Percentiles rank a stretch among this genome's conserved stretches.
These are phyloP conservation scores for Collybia sp. DNA, from an alignment of 768 basidiomycete species.

Conservation along the genomic window DNA sequence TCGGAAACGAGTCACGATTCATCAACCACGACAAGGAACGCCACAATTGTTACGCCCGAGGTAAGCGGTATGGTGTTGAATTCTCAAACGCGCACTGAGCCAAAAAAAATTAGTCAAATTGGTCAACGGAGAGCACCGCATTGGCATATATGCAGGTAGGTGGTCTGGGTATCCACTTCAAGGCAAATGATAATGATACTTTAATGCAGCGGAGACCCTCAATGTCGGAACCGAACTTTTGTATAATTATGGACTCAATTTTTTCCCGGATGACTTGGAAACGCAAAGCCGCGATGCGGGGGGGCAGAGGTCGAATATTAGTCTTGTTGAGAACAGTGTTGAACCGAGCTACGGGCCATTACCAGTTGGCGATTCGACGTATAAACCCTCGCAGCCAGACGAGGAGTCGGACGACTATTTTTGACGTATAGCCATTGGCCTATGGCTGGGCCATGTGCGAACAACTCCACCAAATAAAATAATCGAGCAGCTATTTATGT, in stretches of 20 bases:
- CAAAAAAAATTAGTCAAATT: constrained; percentile 33
- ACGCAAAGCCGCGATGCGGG: no score
- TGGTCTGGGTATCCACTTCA: constrained; percentile 3
- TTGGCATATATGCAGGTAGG: constrained; percentile 59
- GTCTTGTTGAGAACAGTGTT: no score
- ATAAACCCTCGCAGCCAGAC: no score
- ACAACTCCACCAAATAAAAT: no score
- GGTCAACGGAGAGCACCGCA: constrained; percentile 65
- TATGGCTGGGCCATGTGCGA: no score
- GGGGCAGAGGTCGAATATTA: no score
- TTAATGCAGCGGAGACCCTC: constrained; percentile 31
- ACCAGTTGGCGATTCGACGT: no score
- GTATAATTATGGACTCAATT: constrained; percentile 52
- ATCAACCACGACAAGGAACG: constrained; percentile 50
- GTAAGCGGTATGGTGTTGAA: constrained; percentile 26
- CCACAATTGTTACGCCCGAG: constrained; percentile 41
- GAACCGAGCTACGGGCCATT: no score
- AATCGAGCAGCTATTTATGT: no score
- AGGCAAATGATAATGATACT: neutral
- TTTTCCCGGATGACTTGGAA: constrained; percentile 24
- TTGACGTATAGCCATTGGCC: no score
- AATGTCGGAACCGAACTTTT: constrained; percentile 43
- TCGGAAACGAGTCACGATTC: constrained; percentile 63
- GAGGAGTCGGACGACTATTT: no score
- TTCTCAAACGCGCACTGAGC: no score